Conservation (phyloP, 805 yeast genomes). For the Pachysolen tannophilus region DNA sequence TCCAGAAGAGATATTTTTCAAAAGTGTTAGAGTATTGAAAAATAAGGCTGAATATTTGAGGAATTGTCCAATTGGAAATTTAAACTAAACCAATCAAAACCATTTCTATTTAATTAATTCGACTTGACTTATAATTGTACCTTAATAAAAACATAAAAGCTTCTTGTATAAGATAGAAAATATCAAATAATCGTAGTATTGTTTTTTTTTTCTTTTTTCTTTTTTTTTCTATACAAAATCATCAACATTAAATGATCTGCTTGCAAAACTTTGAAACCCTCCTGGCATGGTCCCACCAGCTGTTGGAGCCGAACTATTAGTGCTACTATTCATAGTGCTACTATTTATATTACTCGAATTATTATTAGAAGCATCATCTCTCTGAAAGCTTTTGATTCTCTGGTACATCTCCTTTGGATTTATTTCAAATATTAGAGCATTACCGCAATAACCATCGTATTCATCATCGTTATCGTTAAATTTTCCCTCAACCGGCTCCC, state of each 20-base stretch:
- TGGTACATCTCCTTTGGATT: slow-evolving; percentile 23
- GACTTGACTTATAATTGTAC: background rate
- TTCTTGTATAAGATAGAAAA: background rate
- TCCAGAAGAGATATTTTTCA: slow-evolving; percentile 92
- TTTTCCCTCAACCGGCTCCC: slow-evolving; percentile 13
- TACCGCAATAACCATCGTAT: slow-evolving; percentile 40
- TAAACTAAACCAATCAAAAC: slow-evolving; percentile 13
- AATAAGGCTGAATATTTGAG: slow-evolving; percentile 77
- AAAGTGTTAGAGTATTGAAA: slow-evolving; percentile 76
- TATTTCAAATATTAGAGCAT: slow-evolving; percentile 25
- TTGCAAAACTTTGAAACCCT: slow-evolving; percentile 6
- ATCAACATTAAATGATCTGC: slow-evolving; percentile 3
- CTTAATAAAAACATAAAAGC: background rate
- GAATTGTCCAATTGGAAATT: slow-evolving; percentile 61
- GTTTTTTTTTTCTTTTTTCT: too few species aligned
- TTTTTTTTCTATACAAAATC: slow-evolving; percentile 4
- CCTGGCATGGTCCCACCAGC: slow-evolving; percentile 10
- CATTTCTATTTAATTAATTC: background rate
- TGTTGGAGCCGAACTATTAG: too few species aligned
- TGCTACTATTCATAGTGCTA: too few species aligned
- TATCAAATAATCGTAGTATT: background rate
- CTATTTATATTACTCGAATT: too few species aligned
- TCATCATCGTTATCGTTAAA: slow-evolving; percentile 10
- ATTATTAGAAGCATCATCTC: too few species aligned
- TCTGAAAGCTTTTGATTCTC: slow-evolving; percentile 14